Evolutionary conservation across 371 early-diverging fungal genomes (phyloP), one percentile per base, ranked within the genome.

Genomic region (Mortierella polycephala): DNA sequence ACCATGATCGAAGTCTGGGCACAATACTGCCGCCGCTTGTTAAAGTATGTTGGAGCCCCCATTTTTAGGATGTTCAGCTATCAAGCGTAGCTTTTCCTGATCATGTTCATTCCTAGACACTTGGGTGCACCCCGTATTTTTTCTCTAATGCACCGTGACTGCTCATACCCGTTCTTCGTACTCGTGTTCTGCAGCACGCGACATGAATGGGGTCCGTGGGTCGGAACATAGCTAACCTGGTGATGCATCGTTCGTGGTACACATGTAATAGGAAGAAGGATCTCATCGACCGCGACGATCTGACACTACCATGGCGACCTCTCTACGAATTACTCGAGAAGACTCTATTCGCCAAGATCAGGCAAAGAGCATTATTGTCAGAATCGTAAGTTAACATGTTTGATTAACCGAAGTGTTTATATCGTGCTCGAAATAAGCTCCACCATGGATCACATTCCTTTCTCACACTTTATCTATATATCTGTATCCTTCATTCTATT

Each of bases 261-360:
- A 23, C 20, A 30, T 30, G 30, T 16, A 5, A 37, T 63, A 83
- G 83, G 67, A 83, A 83, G 61, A 83, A 81, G 41, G 71, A 74
- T 5, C 54, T 74, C 30, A 81, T 83, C 20, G 79, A 67, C n/a
- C 74, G 62, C 83, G 85, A 89, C 20, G 89, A 89, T 67, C 67
- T 93, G 16, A 71, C 84, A 30, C 75, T 95, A 30, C 88, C 88
- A 20, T 95, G 95, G 95, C 74, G 88, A 39, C 92, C 92, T n/a
- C 67, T 94, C 37, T 94, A 89, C 80, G 85, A 91, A 11, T 60
- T 88, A 54, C 83, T 92, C 51, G 74, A 86, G 16, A 64, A 71
- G 45, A 79, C 83, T 18, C 71, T 89, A 46, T 90, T 90, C 75
- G 90, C 91, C 59, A 90, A 90, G 69, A 74, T 81, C 45, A 84